A percentile compares a stretch with the other conserved stretches of the same genome.
phyloP scores from a whole-genome alignment of 305 asterid species.

The Fraxinus greggii region DNA sequence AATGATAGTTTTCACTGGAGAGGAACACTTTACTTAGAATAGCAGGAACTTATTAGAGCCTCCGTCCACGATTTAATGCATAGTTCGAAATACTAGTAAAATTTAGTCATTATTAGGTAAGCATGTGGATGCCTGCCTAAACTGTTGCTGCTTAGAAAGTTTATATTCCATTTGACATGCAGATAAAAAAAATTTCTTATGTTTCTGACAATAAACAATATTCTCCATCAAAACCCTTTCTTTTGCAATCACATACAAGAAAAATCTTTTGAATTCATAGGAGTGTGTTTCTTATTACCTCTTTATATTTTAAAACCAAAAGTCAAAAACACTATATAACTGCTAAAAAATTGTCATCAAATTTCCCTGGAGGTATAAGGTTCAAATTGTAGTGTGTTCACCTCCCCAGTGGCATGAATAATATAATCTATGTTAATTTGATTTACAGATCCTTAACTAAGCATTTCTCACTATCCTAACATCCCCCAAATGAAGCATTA shows the following conservation, averaged over 20 bases:
- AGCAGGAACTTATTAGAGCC: neutral
- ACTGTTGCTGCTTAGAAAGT: conserved; percentile 3
- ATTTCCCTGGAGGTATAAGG: neutral
- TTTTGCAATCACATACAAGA: neutral
- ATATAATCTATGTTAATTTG: neutral
- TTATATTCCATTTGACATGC: conserved; percentile 9
- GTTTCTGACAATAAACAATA: neutral
- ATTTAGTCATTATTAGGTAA: neutral
- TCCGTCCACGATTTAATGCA: neutral
- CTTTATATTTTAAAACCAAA: neutral
- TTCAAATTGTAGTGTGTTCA: neutral
- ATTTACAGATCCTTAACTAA: neutral
- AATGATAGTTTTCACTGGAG: neutral
- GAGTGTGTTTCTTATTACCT: neutral
- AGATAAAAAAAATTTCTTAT: neutral
- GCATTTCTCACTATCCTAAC: neutral
- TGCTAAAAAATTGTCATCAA: neutral
- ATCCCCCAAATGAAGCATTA: conserved; percentile 8
- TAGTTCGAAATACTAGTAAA: neutral
- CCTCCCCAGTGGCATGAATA: neutral
- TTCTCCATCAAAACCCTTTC: neutral
- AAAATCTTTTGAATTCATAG: neutral
- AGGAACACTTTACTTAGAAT: neutral
- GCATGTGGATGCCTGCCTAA: neutral
- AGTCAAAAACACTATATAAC: neutral